Percentiles rank a stretch among this genome's conserved stretches.
Conservation (phyloP, 1,284 basidiomycete species). For the Pascua guehoae region DNA sequence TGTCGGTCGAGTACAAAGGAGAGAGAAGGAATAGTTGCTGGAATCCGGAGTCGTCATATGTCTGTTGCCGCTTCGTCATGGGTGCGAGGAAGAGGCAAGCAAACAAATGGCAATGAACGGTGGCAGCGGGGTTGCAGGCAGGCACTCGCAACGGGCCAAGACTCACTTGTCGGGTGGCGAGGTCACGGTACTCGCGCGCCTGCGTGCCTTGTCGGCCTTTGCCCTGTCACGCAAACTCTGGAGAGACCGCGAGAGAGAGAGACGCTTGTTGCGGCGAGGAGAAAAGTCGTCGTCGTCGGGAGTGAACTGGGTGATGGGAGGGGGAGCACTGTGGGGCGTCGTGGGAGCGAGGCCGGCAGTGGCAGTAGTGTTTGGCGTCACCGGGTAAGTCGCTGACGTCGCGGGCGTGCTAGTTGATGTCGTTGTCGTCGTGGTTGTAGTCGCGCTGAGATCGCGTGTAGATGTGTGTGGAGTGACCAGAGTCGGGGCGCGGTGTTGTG, state of each 20-base stretch:
- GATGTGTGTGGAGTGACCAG: neutral
- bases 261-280: constrained; percentile 2
- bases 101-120: too few species aligned
- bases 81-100: too few species aligned
- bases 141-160: too few species aligned
- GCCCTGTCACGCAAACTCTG: constrained; percentile 9
- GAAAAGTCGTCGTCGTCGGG: neutral
- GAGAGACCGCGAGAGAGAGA: constrained; percentile 10
- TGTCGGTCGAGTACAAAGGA: too few species aligned
- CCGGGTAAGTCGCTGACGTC: neutral
- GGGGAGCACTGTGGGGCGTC: too few species aligned
- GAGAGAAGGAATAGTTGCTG: too few species aligned
- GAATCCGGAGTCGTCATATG: too few species aligned
- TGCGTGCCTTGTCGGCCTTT: constrained; percentile 3
- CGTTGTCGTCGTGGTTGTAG: neutral
- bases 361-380: neutral
- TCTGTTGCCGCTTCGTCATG: too few species aligned
- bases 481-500: constrained; percentile 1
- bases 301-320: too few species aligned
- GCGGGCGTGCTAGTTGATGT: neutral
- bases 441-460: neutral
- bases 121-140: too few species aligned
- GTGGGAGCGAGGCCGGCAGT: too few species aligned
- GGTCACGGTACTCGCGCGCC: neutral
- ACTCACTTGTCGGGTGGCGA: constrained; percentile 7